Evolutionary conservation across 2,329 filamentous ascomycete species (phyloP).

Genomic region (Colletotrichum sidae): DNA sequence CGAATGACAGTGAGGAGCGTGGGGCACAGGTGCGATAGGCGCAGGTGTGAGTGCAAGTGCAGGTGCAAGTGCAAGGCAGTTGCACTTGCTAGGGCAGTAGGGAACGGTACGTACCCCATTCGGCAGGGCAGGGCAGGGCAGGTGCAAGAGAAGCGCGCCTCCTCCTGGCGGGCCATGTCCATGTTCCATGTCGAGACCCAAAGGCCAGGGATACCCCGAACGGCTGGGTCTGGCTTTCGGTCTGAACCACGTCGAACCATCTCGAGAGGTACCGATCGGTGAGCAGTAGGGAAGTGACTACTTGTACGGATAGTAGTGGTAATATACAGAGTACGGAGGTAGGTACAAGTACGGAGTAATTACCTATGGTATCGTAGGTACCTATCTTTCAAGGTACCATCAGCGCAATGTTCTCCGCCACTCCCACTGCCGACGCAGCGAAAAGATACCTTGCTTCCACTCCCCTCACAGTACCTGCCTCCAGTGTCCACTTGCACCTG

Average conservation of each 20-base stretch:
- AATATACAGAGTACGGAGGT: no score
- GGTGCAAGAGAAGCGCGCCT: no score
- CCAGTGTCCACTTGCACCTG: no score
- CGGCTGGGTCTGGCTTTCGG: conserved; percentile 19
- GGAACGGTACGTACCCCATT: conserved; percentile 16
- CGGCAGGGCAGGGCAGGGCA: background rate
- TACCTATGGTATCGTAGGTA: no score
- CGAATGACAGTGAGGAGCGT: conserved; percentile 33
- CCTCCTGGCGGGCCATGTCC: background rate
- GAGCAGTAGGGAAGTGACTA: no score
- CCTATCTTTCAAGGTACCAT: no score
- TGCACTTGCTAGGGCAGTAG: background rate
- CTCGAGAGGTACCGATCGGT: no score
- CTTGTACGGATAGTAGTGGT: no score
- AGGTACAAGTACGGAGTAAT: no score
- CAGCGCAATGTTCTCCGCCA: background rate
- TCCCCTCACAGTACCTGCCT: background rate
- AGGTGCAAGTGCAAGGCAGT: conserved; percentile 13
- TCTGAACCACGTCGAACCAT: conserved; percentile 3
- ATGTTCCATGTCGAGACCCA: background rate
- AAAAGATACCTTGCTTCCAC: conserved; percentile 10
- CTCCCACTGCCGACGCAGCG: background rate
- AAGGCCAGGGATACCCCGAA: conserved; percentile 28
- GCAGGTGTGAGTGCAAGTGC: conserved; percentile 1
- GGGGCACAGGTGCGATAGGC: conserved; percentile 9